Conservation (phyloP, 148 eudicot species). For the Spergularia bocconei region DNA sequence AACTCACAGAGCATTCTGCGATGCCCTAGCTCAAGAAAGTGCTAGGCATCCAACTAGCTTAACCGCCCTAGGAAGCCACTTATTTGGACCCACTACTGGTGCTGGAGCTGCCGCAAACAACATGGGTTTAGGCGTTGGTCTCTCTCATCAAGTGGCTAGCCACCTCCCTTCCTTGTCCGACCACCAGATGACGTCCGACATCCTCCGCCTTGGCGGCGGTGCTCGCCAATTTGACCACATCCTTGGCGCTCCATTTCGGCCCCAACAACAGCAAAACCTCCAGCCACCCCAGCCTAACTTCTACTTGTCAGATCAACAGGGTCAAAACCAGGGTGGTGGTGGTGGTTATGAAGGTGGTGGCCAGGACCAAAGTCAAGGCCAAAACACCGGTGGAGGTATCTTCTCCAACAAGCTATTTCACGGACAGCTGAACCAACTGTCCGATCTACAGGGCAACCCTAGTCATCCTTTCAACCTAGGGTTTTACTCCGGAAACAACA, state of each 20-base stretch:
- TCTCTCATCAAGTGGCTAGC: conserved; percentile 28
- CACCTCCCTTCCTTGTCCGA: conserved; percentile 30
- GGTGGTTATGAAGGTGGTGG: not conserved
- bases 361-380: conserved; percentile 20
- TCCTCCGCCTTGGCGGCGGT: conserved; percentile 31
- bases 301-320: conserved; percentile 25
- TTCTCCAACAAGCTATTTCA: conserved; percentile 36
- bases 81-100: conserved; percentile 24
- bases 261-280: conserved; percentile 21
- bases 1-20: conserved; percentile 73
- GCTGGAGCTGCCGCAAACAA: conserved; percentile 4
- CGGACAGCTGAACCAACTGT: conserved; percentile 30
- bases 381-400: conserved; percentile 21
- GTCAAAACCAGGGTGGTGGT: conserved; percentile 22
- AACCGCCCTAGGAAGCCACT: conserved; percentile 39
- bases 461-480: conserved; percentile 21
- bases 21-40: conserved; percentile 67
- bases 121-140: conserved; percentile 34
- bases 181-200: conserved; percentile 29
- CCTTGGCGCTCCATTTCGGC: conserved; percentile 19
- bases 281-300: conserved; percentile 15
- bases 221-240: conserved; percentile 27
- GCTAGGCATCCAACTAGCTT: conserved; percentile 53
- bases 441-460: conserved; percentile 24
- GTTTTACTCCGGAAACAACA: conserved; percentile 17